Evolutionary conservation across 108 stramenopile genomes (phyloP), one percentile per base, ranked within the genome.

Genomic region (Pseudonitzschia delicatissima): DNA sequence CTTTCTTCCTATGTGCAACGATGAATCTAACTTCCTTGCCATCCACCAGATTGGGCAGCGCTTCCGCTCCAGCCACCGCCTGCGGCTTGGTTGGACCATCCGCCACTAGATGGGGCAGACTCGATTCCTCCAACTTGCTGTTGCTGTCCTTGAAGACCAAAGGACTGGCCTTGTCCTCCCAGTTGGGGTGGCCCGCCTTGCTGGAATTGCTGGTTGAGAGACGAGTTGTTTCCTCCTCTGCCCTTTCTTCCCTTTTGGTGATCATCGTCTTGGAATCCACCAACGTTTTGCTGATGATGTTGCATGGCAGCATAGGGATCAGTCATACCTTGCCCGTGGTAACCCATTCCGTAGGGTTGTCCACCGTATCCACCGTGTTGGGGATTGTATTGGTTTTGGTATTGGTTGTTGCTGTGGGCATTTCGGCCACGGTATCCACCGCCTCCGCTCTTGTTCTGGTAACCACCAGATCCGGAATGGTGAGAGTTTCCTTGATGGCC

Each of bases 361-460:
- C 80, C 84, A 25, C 87, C 87, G 51, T 89, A 89, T 20, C 81
- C 81, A 21, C 78, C 67, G 34, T 77, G 76, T 53, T 83, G 79
- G 57, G 77, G 71, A 37, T 83, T 82, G 68, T 88, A 84, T 64
- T 92, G 87, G 53, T 80, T 83, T 18, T 72, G 75, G 55, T 87
- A 85, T 58, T 84, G 82, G 62, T 76, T 71, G 71, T 82, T 81
- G 47, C 76, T 77, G 65, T 79, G 67, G 20, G 60, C 39, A 71
- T 76, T 76, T 33, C 80, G 76, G 57, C 83, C 83, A 45, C 86
- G 82, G 68, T 90, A 87, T 66, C 87, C 85, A n/a, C 53, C 53
- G 31, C 53, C 53, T 15, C 53, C 71, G 44, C 70, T 77, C 48
- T 84, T 79, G 32, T 78, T 82, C 47, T 81, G 84, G 79, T 90